These are phyloP conservation scores for Cymbidium sinense DNA, from an alignment of 106 monocot genomes.

Conservation along the genomic window DNA sequence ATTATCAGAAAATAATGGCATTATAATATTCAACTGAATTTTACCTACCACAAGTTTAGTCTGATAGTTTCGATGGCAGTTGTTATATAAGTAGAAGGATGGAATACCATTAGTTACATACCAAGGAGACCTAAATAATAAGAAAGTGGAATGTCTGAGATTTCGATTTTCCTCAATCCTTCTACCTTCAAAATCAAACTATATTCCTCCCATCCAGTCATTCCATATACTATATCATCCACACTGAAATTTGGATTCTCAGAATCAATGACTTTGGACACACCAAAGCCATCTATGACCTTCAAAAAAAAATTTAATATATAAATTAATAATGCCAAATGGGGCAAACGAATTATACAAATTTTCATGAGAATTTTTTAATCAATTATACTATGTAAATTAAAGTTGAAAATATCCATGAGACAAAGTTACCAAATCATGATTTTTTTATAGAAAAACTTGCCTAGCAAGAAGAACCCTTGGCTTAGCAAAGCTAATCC, in stretches of 20 bases:
- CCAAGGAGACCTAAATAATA: constrained; percentile 84
- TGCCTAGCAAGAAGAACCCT: not conserved
- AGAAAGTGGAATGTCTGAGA: constrained; percentile 51
- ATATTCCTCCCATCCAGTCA: constrained; percentile 90
- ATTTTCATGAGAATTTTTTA: not conserved
- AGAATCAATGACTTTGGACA: constrained; percentile 63
- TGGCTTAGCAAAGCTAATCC: not conserved
- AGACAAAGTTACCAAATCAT: not conserved
- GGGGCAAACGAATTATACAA: not conserved
- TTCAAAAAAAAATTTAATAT: constrained; percentile 24
- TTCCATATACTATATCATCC: constrained; percentile 60
- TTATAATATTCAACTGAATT: not conserved
- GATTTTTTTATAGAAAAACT: not conserved
- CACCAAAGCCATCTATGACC: constrained; percentile 72
- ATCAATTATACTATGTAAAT: not conserved
- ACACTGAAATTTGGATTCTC: constrained; percentile 43
- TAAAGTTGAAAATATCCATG: not conserved
- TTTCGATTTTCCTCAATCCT: constrained; percentile 51
- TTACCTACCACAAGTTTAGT: not conserved
- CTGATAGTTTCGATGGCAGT: too few species aligned
- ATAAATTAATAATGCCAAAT: not conserved
- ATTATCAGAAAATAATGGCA: not conserved
- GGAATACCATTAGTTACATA: constrained; percentile 16
- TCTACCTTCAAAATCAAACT: constrained; percentile 44
- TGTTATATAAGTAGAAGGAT: not conserved